These are phyloP conservation scores for Plasmodium coatneyi DNA, from an alignment of 169 alveolate species.

Conservation along the genomic window DNA sequence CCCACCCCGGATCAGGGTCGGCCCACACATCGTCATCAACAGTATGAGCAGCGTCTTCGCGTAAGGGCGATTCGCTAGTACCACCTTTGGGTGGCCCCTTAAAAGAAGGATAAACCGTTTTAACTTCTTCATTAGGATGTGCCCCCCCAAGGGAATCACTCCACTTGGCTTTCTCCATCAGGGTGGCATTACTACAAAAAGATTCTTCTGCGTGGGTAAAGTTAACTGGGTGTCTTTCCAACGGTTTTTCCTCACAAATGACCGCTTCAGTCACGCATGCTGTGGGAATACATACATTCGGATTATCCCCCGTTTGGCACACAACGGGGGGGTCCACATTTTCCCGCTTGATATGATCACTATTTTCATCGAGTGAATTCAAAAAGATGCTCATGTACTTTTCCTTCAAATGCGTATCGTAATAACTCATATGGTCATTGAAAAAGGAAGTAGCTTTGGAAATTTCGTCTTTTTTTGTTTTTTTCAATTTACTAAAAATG, in stretches of 20 bases:
- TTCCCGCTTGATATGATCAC: not conserved
- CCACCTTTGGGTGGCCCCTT: not conserved
- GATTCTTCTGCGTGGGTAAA: not conserved
- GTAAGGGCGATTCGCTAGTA: not conserved
- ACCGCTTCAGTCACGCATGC: not conserved
- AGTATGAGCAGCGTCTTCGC: not conserved
- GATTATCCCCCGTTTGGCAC: not conserved
- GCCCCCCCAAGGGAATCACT: not conserved
- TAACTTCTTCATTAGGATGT: not conserved
- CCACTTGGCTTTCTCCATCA: not conserved
- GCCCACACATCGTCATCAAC: not conserved
- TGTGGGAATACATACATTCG: not conserved
- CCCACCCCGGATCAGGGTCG: not conserved
- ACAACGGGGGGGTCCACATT: not conserved
- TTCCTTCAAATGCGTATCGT: slow-evolving; percentile 63
- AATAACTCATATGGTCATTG: slow-evolving; percentile 26
- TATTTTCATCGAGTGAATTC: not conserved
- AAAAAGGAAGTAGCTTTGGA: slow-evolving; percentile 27
- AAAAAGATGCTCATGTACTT: slow-evolving; percentile 43
- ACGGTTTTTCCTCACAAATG: not conserved
- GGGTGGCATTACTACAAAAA: not conserved
- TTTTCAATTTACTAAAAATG: slow-evolving; percentile 4
- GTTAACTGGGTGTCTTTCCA: not conserved
- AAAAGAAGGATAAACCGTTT: not conserved
- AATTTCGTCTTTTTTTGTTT: slow-evolving; percentile 19